A percentile compares a stretch with the other conserved stretches of the same genome.
These are phyloP conservation scores for Eutrema yunnanense DNA, from an alignment of 345 rosid species.

Conservation along the genomic window DNA sequence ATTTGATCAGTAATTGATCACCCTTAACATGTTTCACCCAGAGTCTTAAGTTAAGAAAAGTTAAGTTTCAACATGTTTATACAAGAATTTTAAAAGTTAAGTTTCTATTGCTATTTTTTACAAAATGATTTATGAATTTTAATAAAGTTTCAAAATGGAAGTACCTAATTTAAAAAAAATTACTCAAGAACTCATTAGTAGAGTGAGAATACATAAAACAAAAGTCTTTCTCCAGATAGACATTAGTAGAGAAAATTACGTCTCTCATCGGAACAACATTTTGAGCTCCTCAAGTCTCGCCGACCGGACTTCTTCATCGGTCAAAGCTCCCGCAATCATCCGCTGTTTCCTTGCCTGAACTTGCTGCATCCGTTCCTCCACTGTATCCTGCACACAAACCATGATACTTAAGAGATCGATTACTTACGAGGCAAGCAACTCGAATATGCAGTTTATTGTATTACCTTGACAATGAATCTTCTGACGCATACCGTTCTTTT, in stretches of 20 bases:
- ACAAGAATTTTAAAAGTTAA: too few relatives aligned
- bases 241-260: not conserved
- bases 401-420: not conserved
- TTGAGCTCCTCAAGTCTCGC: slow-evolving; percentile 65
- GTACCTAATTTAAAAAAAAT: too few relatives aligned
- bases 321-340: slow-evolving; percentile 63
- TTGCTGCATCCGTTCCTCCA: slow-evolving; percentile 56
- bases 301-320: slow-evolving; percentile 58
- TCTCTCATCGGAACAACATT: slow-evolving; percentile 50
- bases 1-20: too few relatives aligned
- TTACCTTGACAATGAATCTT: slow-evolving; percentile 1
- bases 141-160: too few relatives aligned
- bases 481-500: not conserved
- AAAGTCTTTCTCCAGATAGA: not conserved
- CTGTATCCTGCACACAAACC: slow-evolving; percentile 36
- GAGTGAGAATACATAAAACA: too few relatives aligned
- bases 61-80: too few relatives aligned
- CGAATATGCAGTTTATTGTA: not conserved
- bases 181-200: too few relatives aligned
- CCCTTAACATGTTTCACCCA: too few relatives aligned
- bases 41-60: too few relatives aligned
- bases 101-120: too few relatives aligned
- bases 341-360: slow-evolving; percentile 66
- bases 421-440: not conserved
- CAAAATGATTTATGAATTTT: too few relatives aligned